Percentiles rank a stretch among this genome's conserved stretches.
phyloP scores from a whole-genome alignment of 768 basidiomycete genomes.

The Dioszegia aurantiaca region DNA sequence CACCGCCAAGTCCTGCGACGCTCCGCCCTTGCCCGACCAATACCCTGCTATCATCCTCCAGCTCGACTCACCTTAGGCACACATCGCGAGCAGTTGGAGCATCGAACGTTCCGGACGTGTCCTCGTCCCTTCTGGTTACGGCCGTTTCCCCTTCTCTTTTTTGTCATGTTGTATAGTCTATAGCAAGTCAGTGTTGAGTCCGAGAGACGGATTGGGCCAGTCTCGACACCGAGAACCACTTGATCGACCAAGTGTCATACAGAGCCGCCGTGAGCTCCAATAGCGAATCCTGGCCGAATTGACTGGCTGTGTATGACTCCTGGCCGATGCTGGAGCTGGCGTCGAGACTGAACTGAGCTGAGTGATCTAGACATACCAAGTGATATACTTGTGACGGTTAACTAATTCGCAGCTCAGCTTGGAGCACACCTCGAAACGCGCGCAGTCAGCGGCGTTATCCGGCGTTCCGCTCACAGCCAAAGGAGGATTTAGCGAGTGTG shows the following conservation, averaged over 20 bases:
- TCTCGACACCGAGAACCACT: no score
- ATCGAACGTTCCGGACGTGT: constrained; percentile 89
- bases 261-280: no score
- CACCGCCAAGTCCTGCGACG: no score
- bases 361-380: no score
- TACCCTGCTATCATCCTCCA: background rate
- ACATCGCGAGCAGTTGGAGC: constrained; percentile 98
- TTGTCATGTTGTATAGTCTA: constrained; percentile 63
- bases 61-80: constrained; percentile 62
- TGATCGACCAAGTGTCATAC: no score
- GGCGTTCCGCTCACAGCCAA: no score
- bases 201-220: no score
- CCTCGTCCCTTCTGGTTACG: constrained; percentile 99
- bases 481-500: no score
- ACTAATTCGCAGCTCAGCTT: no score
- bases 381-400: no score
- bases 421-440: no score
- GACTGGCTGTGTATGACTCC: background rate
- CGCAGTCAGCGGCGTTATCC: no score
- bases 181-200: background rate
- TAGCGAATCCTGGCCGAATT: background rate
- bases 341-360: background rate
- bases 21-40: background rate
- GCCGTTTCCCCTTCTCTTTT: constrained; percentile 98
- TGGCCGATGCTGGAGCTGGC: background rate